Percentiles rank a stretch among this genome's conserved stretches.
These are phyloP conservation scores for Cryptococcus sp. DNA, from an alignment of 1,284 basidiomycete genomes.

Conservation along the genomic window DNA sequence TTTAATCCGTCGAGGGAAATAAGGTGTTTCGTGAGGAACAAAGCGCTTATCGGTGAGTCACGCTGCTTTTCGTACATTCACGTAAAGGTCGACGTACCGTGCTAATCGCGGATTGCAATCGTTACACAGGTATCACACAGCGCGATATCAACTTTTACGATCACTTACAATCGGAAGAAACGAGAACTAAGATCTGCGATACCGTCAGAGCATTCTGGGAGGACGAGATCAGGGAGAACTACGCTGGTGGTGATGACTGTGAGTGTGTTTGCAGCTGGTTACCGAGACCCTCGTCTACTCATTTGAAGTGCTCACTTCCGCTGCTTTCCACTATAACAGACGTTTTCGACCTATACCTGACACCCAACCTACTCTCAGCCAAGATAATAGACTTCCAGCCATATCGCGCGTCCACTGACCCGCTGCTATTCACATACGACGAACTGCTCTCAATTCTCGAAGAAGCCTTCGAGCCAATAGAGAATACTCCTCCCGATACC, in stretches of 20 bases:
- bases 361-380: conserved; percentile 70
- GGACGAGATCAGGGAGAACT: conserved; percentile 63
- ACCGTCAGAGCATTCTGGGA: conserved; percentile 69
- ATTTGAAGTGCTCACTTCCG: neutral
- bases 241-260: conserved; percentile 70
- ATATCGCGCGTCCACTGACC: conserved; percentile 79
- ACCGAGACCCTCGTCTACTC: too few relatives aligned
- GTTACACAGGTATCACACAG: conserved; percentile 71
- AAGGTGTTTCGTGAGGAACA: conserved; percentile 78
- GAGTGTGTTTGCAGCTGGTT: conserved; percentile 37
- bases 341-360: conserved; percentile 82
- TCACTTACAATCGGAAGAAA: conserved; percentile 69
- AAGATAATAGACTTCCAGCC: conserved; percentile 91
- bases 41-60: conserved; percentile 66
- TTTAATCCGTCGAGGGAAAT: conserved; percentile 81
- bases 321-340: conserved; percentile 57
- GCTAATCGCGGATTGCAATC: neutral
- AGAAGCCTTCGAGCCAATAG: conserved; percentile 24
- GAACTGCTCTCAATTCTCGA: conserved; percentile 62
- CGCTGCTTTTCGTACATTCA: neutral
- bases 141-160: conserved; percentile 90
- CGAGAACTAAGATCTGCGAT: conserved; percentile 60
- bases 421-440: conserved; percentile 80
- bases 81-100: neutral
- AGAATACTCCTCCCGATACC: neutral